Evolutionary conservation across 805 yeast genomes (phyloP).

Genomic region (Lipomyces orientalis): DNA sequence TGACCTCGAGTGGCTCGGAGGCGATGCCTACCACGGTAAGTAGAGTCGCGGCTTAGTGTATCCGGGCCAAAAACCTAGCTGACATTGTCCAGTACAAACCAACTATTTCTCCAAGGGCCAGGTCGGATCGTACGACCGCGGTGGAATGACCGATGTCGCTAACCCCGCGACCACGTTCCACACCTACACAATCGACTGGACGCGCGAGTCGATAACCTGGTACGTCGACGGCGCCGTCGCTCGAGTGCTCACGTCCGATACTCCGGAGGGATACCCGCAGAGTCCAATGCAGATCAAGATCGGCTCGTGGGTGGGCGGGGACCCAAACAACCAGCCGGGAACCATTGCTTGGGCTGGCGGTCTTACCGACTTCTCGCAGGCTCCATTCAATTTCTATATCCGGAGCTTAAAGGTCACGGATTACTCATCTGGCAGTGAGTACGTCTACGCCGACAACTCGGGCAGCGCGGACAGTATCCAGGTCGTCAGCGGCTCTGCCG

Average conservation of each 20-base stretch:
- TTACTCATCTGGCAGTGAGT: slow-evolving; percentile 55
- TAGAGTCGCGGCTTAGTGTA: slow-evolving; percentile 43
- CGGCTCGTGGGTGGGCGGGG: slow-evolving; percentile 61
- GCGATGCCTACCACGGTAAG: slow-evolving; percentile 75
- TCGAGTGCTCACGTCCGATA: slow-evolving; percentile 60
- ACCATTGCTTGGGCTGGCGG: slow-evolving; percentile 84
- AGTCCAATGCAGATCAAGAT: slow-evolving; percentile 80
- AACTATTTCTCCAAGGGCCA: slow-evolving; percentile 79
- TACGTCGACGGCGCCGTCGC: slow-evolving; percentile 70
- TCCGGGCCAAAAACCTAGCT: neutral
- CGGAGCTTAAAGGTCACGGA: slow-evolving; percentile 63
- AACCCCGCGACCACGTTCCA: slow-evolving; percentile 66
- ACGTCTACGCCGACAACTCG: slow-evolving; percentile 50
- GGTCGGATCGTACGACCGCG: slow-evolving; percentile 78
- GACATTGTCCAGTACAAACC: slow-evolving; percentile 28
- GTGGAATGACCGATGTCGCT: slow-evolving; percentile 66
- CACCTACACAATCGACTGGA: slow-evolving; percentile 88
- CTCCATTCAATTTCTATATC: slow-evolving; percentile 67
- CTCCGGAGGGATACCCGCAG: slow-evolving; percentile 76
- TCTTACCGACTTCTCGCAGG: slow-evolving; percentile 62
- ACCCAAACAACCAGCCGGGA: slow-evolving; percentile 57
- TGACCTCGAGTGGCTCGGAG: slow-evolving; percentile 87
- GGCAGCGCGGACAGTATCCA: slow-evolving; percentile 52
- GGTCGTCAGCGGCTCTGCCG: slow-evolving; percentile 55
- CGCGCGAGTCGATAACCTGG: slow-evolving; percentile 68